Percentiles rank a stretch among this genome's conserved stretches.
phyloP scores from a whole-genome alignment of 352 stramenopile species.

The Elongisporangium anandrum region DNA sequence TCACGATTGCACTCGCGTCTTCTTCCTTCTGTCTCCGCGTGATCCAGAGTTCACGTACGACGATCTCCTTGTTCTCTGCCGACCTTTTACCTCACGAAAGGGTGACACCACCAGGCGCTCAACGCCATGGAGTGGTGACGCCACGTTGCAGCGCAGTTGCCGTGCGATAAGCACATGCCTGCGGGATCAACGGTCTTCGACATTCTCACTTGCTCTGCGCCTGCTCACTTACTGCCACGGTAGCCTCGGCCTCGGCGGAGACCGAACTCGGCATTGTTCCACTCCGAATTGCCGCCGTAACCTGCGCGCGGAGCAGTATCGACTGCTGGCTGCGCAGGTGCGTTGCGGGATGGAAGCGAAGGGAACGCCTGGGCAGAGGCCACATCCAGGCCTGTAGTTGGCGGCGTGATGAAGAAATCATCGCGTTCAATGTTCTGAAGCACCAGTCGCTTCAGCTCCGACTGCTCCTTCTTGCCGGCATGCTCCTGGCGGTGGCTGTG shows the following conservation, averaged over 20 bases:
- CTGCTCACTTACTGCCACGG: constrained; percentile 49
- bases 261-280: constrained; percentile 84
- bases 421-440: constrained; percentile 85
- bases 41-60: background rate
- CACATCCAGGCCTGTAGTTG: background rate
- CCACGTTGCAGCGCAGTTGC: background rate
- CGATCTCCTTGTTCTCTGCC: background rate
- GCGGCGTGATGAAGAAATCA: constrained; percentile 38
- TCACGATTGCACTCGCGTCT: background rate
- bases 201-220: background rate
- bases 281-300: constrained; percentile 65
- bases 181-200: background rate
- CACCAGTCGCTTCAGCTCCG: constrained; percentile 85
- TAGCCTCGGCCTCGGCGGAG: constrained; percentile 64
- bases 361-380: constrained; percentile 8
- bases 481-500: constrained; percentile 86
- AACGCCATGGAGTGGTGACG: background rate
- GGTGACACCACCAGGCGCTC: background rate
- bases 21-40: background rate
- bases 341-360: constrained; percentile 5
- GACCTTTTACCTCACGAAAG: background rate
- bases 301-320: constrained; percentile 32
- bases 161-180: background rate
- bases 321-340: constrained; percentile 7
- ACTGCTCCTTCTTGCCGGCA: constrained; percentile 81